A percentile compares a stretch with the other conserved stretches of the same genome.
phyloP scores from a whole-genome alignment of 1,139 yeast species.

The Geotrichum klebahnii region DNA sequence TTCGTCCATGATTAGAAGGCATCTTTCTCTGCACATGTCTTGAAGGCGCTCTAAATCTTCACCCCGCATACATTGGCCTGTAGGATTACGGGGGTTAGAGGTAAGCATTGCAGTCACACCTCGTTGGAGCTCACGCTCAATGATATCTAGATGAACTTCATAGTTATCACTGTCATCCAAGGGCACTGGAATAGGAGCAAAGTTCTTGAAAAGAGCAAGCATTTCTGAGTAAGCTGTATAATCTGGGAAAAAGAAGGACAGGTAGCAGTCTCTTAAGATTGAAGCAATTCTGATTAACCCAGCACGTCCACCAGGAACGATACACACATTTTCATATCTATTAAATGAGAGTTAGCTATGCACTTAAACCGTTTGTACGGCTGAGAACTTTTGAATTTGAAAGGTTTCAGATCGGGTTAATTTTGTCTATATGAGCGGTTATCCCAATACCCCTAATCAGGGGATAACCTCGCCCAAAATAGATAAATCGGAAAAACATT shows the following conservation, averaged over 20 bases:
- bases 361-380: too few species aligned
- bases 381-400: not conserved
- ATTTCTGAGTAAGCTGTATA: slow-evolving; percentile 72
- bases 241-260: slow-evolving; percentile 63
- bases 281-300: slow-evolving; percentile 66
- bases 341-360: not conserved
- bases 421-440: not conserved
- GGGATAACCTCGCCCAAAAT: too few species aligned
- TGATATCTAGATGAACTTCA: slow-evolving; percentile 54
- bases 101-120: slow-evolving; percentile 61
- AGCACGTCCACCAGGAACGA: slow-evolving; percentile 69
- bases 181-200: slow-evolving; percentile 66
- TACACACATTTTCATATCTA: slow-evolving; percentile 56
- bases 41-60: slow-evolving; percentile 52
- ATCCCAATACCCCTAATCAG: too few species aligned
- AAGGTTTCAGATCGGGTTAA: not conserved
- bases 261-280: slow-evolving; percentile 56
- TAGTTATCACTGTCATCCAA: slow-evolving; percentile 58
- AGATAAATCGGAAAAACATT: too few species aligned
- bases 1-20: slow-evolving; percentile 65
- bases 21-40: slow-evolving; percentile 53
- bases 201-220: slow-evolving; percentile 62
- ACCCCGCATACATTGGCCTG: slow-evolving; percentile 57
- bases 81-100: slow-evolving; percentile 65
- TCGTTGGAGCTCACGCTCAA: slow-evolving; percentile 53